Conservation (phyloP, 176 grass and related monocot genomes). For the Puya raimondii region DNA sequence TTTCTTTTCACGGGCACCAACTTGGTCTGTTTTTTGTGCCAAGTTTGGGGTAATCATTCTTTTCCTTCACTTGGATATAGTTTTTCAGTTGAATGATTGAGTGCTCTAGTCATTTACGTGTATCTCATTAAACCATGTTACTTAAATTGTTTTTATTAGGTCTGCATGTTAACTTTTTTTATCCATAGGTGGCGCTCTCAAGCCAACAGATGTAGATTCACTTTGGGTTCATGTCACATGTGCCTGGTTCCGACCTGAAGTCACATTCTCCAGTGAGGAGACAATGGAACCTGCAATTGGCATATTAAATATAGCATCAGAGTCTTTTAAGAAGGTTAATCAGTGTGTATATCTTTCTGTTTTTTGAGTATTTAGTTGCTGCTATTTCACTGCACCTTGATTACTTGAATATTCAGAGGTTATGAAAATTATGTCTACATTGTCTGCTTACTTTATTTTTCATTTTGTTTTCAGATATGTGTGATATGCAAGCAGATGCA, state of each 20-base stretch:
- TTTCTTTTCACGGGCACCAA: conserved; percentile 3
- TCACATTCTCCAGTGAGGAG: conserved; percentile 56
- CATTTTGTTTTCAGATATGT: conserved; percentile 44
- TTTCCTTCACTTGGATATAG: not conserved
- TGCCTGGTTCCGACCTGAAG: conserved; percentile 91
- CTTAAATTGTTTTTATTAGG: not conserved
- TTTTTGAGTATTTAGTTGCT: conserved; percentile 3
- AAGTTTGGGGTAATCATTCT: not conserved
- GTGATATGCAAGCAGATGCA: conserved; percentile 88
- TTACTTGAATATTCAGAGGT: too few species aligned
- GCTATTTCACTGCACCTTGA: conserved; percentile 6
- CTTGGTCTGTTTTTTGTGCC: not conserved
- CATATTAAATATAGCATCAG: conserved; percentile 65
- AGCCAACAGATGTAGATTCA: conserved; percentile 71
- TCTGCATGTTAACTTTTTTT: not conserved
- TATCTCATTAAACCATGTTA: not conserved
- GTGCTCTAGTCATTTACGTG: too few species aligned
- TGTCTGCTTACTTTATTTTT: not conserved
- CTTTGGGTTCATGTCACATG: conserved; percentile 94
- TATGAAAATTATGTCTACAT: not conserved
- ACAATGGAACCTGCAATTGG: conserved; percentile 88
- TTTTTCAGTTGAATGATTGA: not conserved
- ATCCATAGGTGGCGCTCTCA: conserved; percentile 69
- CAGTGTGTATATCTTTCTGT: not conserved
- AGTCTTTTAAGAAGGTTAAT: conserved; percentile 72